phyloP scores from a whole-genome alignment of 257 asterid genomes.

The Scutellaria baicalensis region DNA sequence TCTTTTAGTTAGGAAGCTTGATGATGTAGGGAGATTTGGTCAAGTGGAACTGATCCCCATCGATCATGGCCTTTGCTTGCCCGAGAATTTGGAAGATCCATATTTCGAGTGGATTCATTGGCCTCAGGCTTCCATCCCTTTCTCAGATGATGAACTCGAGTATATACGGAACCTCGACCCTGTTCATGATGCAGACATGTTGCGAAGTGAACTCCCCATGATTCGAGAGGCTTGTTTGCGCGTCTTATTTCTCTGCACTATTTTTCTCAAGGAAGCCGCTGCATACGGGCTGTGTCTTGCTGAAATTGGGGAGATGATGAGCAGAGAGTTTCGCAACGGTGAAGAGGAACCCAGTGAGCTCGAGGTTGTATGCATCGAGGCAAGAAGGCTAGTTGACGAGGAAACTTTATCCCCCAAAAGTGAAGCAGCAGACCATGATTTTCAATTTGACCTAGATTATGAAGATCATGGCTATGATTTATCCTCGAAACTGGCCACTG shows the following conservation, averaged over 20 bases:
- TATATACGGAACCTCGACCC: constrained; percentile 74
- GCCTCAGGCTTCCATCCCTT: constrained; percentile 99
- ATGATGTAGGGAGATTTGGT: constrained; percentile 69
- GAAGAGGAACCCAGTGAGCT: constrained; percentile 98
- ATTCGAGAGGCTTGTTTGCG: constrained; percentile 90
- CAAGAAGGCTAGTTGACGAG: constrained; percentile 55
- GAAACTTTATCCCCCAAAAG: constrained; percentile 43
- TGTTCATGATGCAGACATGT: constrained; percentile 63
- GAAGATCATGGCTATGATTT: constrained; percentile 48
- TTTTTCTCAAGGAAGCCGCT: constrained; percentile 86
- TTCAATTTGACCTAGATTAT: constrained; percentile 69
- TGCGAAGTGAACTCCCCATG: constrained; percentile 82
- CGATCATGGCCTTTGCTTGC: constrained; percentile 96
- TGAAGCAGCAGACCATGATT: constrained; percentile 40
- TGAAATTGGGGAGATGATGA: constrained; percentile 99
- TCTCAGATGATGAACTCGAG: constrained; percentile 88
- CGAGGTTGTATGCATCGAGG: constrained; percentile 83
- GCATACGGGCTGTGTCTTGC: constrained; percentile 79
- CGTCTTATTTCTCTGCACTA: constrained; percentile 65
- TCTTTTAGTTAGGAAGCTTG: constrained; percentile 89
- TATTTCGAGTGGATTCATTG: constrained; percentile 98
- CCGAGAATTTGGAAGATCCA: constrained; percentile 91
- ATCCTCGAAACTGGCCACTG: constrained; percentile 27
- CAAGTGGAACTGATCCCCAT: constrained; percentile 88
- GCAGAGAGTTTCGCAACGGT: constrained; percentile 72